A percentile compares a stretch with the other conserved stretches of the same genome.
phyloP scores from a whole-genome alignment of 1,284 basidiomycete species.

The Sanghuangporus sanghuang region DNA sequence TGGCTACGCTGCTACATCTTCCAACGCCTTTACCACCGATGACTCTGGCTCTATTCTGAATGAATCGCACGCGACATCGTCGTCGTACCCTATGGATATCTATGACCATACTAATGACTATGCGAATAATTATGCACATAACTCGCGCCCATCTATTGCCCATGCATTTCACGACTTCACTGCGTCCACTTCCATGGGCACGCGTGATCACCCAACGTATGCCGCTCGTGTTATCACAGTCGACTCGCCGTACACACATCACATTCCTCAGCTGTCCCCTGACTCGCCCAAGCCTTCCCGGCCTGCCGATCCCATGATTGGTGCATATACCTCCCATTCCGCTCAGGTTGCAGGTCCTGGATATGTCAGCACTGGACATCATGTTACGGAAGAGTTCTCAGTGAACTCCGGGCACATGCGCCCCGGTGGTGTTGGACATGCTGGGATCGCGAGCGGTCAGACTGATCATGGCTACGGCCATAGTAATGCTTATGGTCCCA shows the following conservation, averaged over 20 bases:
- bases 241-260: background rate
- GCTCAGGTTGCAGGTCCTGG: background rate
- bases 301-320: background rate
- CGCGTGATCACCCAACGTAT: background rate
- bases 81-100: background rate
- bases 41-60: background rate
- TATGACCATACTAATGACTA: background rate
- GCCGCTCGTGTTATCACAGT: background rate
- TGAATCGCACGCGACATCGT: background rate
- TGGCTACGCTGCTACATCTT: background rate
- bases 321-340: background rate
- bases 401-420: background rate
- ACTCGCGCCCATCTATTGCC: background rate
- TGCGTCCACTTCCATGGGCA: background rate
- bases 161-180: background rate
- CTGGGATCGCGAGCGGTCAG: background rate
- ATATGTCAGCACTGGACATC: background rate
- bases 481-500: background rate
- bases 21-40: background rate
- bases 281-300: constrained; percentile 9
- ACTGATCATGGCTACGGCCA: background rate
- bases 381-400: background rate
- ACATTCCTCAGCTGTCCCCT: constrained; percentile 8
- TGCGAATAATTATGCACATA: background rate
- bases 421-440: background rate